Evolutionary conservation across 2,329 filamentous ascomycete species (phyloP).

Genomic region (Penicillium sp.): DNA sequence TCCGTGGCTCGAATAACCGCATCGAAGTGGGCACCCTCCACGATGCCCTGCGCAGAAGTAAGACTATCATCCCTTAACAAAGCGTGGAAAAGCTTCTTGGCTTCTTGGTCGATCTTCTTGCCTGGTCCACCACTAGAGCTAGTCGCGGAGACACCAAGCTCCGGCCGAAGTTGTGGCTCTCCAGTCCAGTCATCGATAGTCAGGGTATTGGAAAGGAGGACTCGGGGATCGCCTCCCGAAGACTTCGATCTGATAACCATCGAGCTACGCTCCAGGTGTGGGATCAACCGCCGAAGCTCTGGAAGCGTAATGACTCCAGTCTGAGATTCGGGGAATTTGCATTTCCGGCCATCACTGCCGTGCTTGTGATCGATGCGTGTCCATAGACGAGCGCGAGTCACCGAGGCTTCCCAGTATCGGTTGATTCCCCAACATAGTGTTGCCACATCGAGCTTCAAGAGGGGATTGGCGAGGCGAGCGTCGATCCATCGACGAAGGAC

Average conservation of each 20-base stretch:
- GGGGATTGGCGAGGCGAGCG: constrained; percentile 33
- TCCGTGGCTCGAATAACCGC: constrained; percentile 37
- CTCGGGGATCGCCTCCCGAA: constrained; percentile 8
- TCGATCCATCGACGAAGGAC: constrained; percentile 37
- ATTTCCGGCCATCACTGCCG: constrained; percentile 10
- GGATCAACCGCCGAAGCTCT: constrained; percentile 31
- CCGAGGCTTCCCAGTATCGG: constrained; percentile 42
- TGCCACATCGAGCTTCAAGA: constrained; percentile 39
- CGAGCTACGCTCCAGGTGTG: constrained; percentile 38
- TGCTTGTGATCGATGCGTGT: constrained; percentile 32
- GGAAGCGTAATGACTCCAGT: constrained; percentile 19
- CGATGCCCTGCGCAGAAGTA: constrained; percentile 7
- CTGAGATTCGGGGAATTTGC: neutral
- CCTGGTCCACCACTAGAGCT: constrained; percentile 9
- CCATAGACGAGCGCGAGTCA: constrained; percentile 42
- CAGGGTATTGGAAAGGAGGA: constrained; percentile 38
- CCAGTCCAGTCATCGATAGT: constrained; percentile 42
- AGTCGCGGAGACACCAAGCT: constrained; percentile 33
- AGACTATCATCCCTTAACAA: constrained; percentile 27
- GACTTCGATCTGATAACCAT: constrained; percentile 31
- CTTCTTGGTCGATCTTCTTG: constrained; percentile 38
- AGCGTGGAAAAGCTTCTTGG: constrained; percentile 40
- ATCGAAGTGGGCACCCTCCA: constrained; percentile 25
- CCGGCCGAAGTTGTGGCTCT: constrained; percentile 39
- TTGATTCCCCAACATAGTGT: constrained; percentile 45